Conservation (phyloP, 139 green algal species). For the Nannochloris sp. region DNA sequence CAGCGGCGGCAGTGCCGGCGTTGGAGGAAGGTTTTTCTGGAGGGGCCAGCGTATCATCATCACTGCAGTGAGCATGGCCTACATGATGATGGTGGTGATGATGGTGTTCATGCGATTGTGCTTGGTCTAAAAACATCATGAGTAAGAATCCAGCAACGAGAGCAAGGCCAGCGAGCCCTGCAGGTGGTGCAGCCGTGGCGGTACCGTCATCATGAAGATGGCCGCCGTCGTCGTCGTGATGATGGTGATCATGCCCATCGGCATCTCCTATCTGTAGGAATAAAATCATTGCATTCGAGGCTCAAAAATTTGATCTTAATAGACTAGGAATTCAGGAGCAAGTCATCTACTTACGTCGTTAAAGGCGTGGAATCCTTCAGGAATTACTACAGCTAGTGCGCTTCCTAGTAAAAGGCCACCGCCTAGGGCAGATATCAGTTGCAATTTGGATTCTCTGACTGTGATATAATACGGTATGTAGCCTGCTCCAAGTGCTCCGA, state of each 20-base stretch:
- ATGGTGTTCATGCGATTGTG: slow-evolving; percentile 7
- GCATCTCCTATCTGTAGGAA: not conserved
- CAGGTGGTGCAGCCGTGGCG: slow-evolving; percentile 5
- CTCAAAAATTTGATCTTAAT: not conserved
- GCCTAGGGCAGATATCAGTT: slow-evolving; percentile 24
- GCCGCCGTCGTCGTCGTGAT: not conserved
- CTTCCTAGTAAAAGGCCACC: slow-evolving; percentile 41
- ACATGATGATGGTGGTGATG: not conserved
- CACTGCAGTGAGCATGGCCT: not conserved
- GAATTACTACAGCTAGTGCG: slow-evolving; percentile 37
- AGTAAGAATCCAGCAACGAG: slow-evolving; percentile 40
- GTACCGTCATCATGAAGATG: too few relatives aligned
- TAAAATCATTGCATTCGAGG: not conserved
- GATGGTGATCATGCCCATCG: slow-evolving; percentile 6
- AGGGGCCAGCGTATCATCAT: not conserved
- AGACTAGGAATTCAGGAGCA: not conserved
- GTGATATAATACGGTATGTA: slow-evolving; percentile 18
- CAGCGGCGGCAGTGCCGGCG: too few relatives aligned
- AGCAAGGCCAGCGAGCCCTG: slow-evolving; percentile 23
- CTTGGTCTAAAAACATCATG: slow-evolving; percentile 43
- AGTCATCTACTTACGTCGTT: slow-evolving; percentile 1
- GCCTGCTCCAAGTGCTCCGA: slow-evolving; percentile 14
- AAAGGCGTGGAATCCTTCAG: slow-evolving; percentile 44
- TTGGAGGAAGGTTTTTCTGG: not conserved
- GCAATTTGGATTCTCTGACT: slow-evolving; percentile 20